These are phyloP conservation scores for Trichoderma erinaceum DNA, from an alignment of 495 filamentous ascomycete genomes.

Conservation along the genomic window DNA sequence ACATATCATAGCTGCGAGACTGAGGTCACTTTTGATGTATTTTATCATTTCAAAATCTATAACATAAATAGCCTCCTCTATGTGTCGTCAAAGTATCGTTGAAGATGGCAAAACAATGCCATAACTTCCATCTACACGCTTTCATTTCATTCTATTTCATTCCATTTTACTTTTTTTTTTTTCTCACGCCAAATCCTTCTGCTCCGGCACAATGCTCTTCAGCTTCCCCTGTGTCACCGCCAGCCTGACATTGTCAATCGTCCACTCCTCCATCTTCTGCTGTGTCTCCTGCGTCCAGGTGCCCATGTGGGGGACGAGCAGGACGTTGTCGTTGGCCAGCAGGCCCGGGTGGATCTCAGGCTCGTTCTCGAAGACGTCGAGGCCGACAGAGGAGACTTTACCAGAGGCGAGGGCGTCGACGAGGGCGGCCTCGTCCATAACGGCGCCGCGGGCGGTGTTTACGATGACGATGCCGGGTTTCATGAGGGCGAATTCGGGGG, in stretches of 20 bases:
- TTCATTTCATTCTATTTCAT: not conserved
- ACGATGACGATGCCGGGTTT: slow-evolving; percentile 65
- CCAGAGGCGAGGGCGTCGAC: slow-evolving; percentile 63
- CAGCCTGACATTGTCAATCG: slow-evolving; percentile 58
- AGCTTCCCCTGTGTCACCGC: slow-evolving; percentile 60
- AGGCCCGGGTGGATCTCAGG: slow-evolving; percentile 66
- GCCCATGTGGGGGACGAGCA: slow-evolving; percentile 77
- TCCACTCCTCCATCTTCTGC: slow-evolving; percentile 72
- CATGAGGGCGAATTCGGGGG: slow-evolving; percentile 58
- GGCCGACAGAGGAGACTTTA: slow-evolving; percentile 59
- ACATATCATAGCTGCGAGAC: too few species aligned
- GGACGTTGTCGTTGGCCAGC: slow-evolving; percentile 60
- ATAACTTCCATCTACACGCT: not conserved
- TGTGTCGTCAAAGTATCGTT: too few species aligned
- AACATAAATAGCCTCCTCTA: too few species aligned
- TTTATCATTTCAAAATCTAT: too few species aligned
- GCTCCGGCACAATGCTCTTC: slow-evolving; percentile 66
- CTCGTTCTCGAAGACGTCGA: slow-evolving; percentile 80
- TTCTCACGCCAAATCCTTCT: slow-evolving; percentile 34
- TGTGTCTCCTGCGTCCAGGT: slow-evolving; percentile 58
- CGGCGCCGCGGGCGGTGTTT: slow-evolving; percentile 63
- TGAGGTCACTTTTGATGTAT: too few species aligned
- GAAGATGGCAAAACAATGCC: too few species aligned
- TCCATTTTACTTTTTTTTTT: slow-evolving; percentile 12
- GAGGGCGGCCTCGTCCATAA: slow-evolving; percentile 67